phyloP scores from a whole-genome alignment of 225 moss, liverwort and hornwort species.

The Lunularia cruciata region DNA sequence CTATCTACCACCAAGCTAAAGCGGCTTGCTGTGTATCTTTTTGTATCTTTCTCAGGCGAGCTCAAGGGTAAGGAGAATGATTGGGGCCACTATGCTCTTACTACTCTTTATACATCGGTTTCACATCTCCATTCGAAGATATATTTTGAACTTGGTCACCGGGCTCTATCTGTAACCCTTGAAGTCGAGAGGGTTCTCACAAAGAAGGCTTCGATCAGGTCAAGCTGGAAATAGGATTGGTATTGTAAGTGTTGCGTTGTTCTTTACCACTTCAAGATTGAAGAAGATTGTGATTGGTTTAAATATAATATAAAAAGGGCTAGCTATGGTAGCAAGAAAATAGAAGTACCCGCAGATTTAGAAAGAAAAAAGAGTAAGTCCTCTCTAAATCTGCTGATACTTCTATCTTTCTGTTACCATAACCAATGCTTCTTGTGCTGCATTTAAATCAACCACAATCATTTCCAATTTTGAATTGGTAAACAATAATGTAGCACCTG shows the following conservation, averaged over 20 bases:
- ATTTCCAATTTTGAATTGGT: conserved; percentile 4
- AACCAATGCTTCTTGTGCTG: too few species aligned
- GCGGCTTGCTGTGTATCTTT: conserved; percentile 97
- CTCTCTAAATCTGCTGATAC: too few species aligned
- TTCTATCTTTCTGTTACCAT: too few species aligned
- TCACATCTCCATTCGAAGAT: conserved; percentile 96
- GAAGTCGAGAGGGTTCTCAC: conserved; percentile 69
- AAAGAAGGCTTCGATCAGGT: conserved; percentile 22
- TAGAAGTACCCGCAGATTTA: conserved; percentile 61
- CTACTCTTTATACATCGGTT: conserved; percentile 89
- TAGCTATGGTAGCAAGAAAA: conserved; percentile 51
- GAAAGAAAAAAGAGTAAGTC: too few species aligned
- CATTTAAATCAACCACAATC: too few species aligned
- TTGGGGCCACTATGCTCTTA: conserved; percentile 94
- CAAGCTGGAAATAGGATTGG: conserved; percentile 41
- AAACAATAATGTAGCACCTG: too few species aligned
- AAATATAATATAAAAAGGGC: conserved; percentile 52
- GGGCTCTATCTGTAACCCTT: conserved; percentile 81
- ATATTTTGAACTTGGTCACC: conserved; percentile 94
- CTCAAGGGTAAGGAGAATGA: conserved; percentile 82
- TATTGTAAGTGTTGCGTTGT: conserved; percentile 39
- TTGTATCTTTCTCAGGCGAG: conserved; percentile 91
- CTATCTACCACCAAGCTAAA: conserved; percentile 93
- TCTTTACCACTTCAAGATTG: conserved; percentile 60
- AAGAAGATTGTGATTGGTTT: conserved; percentile 42